Evolutionary conservation across 2,329 filamentous ascomycete genomes (phyloP).

Genomic region (Tolypocladium paradoxum): DNA sequence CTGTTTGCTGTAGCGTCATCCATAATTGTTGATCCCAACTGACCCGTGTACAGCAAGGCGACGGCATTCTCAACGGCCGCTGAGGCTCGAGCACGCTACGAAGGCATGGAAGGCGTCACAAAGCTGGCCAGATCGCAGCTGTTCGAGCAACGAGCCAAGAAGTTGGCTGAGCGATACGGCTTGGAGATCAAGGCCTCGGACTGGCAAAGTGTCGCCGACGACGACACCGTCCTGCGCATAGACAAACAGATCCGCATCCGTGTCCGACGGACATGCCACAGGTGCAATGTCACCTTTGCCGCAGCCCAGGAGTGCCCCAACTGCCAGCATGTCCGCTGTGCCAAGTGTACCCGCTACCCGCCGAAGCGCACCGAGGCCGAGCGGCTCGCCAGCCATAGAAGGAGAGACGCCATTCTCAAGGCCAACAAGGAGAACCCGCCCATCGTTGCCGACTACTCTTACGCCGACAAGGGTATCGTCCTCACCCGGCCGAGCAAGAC

Average conservation of each 20-base stretch:
- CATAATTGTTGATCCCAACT: background rate
- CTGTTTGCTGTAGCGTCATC: no score
- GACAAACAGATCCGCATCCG: conserved; percentile 72
- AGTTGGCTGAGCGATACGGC: conserved; percentile 43
- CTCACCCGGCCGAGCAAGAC: conserved; percentile 55
- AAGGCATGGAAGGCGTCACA: conserved; percentile 19
- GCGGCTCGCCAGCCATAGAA: conserved; percentile 40
- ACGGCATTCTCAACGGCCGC: conserved; percentile 7
- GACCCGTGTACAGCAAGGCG: background rate
- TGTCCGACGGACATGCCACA: conserved; percentile 69
- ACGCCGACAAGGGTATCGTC: conserved; percentile 33
- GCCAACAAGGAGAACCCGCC: conserved; percentile 46
- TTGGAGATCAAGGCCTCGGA: conserved; percentile 43
- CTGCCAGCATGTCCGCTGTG: conserved; percentile 74
- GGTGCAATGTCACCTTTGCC: conserved; percentile 66
- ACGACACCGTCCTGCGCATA: conserved; percentile 49
- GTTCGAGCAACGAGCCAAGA: conserved; percentile 45
- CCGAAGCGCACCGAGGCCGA: conserved; percentile 50
- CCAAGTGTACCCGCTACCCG: conserved; percentile 67
- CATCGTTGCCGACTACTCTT: conserved; percentile 39
- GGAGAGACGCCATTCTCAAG: conserved; percentile 37
- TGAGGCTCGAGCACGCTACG: conserved; percentile 17
- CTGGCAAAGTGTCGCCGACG: conserved; percentile 36
- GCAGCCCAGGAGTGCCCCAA: conserved; percentile 60
- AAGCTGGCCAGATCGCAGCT: conserved; percentile 39